Evolutionary conservation across 257 asterid species (phyloP).

Genomic region (Salvia rosmarinus): DNA sequence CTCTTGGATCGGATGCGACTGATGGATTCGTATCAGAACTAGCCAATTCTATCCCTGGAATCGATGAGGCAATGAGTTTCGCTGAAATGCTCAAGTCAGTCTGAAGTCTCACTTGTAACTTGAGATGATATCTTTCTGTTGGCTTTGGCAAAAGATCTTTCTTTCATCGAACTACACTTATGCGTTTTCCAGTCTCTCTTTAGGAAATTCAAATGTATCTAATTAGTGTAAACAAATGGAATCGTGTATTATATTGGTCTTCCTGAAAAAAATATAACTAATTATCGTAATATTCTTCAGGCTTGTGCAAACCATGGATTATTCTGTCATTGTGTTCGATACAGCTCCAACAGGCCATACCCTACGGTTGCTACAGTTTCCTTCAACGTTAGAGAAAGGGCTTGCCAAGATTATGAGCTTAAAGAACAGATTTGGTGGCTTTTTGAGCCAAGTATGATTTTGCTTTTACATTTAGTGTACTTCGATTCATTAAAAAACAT

Average conservation of each 20-base stretch:
- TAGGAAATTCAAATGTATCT: background rate
- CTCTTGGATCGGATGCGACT: constrained; percentile 54
- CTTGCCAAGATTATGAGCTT: constrained; percentile 83
- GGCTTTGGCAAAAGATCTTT: background rate
- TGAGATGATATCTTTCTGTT: background rate
- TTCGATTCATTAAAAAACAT: constrained; percentile 8
- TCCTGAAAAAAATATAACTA: background rate
- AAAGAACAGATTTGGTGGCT: constrained; percentile 90
- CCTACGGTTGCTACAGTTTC: constrained; percentile 93
- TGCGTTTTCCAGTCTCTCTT: background rate
- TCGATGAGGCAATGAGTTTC: constrained; percentile 98
- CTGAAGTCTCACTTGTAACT: constrained; percentile 21
- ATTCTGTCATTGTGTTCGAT: constrained; percentile 90
- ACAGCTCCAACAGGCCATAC: constrained; percentile 99
- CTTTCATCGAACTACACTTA: background rate
- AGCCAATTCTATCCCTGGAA: constrained; percentile 94
- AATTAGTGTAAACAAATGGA: constrained; percentile 1
- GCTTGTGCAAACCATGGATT: constrained; percentile 95
- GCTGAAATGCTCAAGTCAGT: constrained; percentile 97
- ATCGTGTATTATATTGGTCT: background rate
- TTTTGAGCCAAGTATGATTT: constrained; percentile 74
- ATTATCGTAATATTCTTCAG: constrained; percentile 46
- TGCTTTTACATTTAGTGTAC: constrained; percentile 4
- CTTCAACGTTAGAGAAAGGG: constrained; percentile 95
- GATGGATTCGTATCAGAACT: constrained; percentile 88